Percentiles rank a stretch among this genome's conserved stretches.
These are phyloP conservation scores for Curvularia eragrostidis DNA, from an alignment of 2,329 filamentous ascomycete genomes.

Conservation along the genomic window DNA sequence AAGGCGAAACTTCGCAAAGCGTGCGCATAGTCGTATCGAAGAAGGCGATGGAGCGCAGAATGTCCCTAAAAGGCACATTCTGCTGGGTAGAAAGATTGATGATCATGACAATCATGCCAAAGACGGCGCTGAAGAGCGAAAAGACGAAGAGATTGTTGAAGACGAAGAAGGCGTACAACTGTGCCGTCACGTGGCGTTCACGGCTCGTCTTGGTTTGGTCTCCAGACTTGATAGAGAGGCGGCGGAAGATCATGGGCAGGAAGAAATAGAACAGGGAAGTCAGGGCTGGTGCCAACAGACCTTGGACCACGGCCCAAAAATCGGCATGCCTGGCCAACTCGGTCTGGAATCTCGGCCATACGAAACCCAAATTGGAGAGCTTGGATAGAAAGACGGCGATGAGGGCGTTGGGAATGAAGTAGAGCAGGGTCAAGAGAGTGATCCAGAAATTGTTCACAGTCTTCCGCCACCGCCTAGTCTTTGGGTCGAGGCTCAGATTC, in stretches of 20 bases:
- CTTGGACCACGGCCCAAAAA: slow-evolving; percentile 88
- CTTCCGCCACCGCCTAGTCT: slow-evolving; percentile 72
- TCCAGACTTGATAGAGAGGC: slow-evolving; percentile 80
- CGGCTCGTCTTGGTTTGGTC: slow-evolving; percentile 91
- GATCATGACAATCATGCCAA: slow-evolving; percentile 73
- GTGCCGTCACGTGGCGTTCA: slow-evolving; percentile 87
- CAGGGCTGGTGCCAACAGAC: slow-evolving; percentile 85
- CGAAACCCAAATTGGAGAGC: slow-evolving; percentile 75
- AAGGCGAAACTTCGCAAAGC: slow-evolving; percentile 81
- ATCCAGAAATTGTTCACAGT: slow-evolving; percentile 88
- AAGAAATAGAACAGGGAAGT: slow-evolving; percentile 87
- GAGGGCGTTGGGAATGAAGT: slow-evolving; percentile 90
- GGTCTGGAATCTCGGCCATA: slow-evolving; percentile 78
- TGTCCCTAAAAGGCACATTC: slow-evolving; percentile 65
- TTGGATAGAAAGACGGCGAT: slow-evolving; percentile 95
- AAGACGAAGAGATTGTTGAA: slow-evolving; percentile 98
- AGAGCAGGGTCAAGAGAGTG: slow-evolving; percentile 77
- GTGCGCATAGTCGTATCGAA: slow-evolving; percentile 71
- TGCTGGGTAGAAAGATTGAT: slow-evolving; percentile 62
- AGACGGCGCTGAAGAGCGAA: slow-evolving; percentile 85
- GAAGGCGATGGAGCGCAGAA: slow-evolving; percentile 69
- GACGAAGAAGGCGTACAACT: slow-evolving; percentile 93
- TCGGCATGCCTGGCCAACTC: slow-evolving; percentile 68
- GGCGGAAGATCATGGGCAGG: slow-evolving; percentile 89
- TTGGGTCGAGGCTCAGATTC: slow-evolving; percentile 77